Evolutionary conservation across 2,329 filamentous ascomycete species (phyloP).

Genomic region (Lachnellula subtilissima): DNA sequence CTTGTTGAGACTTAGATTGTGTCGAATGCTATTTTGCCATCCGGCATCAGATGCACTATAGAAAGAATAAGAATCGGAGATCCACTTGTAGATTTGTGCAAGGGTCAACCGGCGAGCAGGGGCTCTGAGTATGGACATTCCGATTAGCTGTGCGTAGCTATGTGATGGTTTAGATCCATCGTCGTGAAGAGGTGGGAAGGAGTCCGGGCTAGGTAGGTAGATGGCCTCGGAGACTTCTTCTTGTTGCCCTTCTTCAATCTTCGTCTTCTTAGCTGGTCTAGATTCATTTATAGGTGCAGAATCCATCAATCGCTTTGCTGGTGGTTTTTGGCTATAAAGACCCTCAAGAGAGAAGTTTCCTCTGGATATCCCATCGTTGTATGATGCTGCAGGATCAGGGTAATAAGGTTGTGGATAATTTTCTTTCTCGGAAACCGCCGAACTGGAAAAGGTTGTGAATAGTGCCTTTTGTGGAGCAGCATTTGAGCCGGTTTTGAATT

Average conservation of each 20-base stretch:
- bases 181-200: slow-evolving; percentile 78
- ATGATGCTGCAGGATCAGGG: slow-evolving; percentile 42
- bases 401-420: slow-evolving; percentile 48
- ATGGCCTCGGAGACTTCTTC: slow-evolving; percentile 21
- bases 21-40: slow-evolving; percentile 98
- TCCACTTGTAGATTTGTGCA: slow-evolving; percentile 98
- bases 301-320: slow-evolving; percentile 64
- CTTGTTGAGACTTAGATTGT: slow-evolving; percentile 96
- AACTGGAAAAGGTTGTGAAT: slow-evolving; percentile 37
- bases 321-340: slow-evolving; percentile 46
- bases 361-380: slow-evolving; percentile 15
- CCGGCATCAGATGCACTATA: slow-evolving; percentile 81
- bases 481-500: slow-evolving; percentile 41
- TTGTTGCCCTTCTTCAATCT: slow-evolving; percentile 51
- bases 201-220: slow-evolving; percentile 37
- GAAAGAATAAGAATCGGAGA: slow-evolving; percentile 88
- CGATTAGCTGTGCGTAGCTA: slow-evolving; percentile 92
- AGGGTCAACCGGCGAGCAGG: slow-evolving; percentile 79
- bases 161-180: slow-evolving; percentile 85
- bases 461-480: slow-evolving; percentile 44
- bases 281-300: slow-evolving; percentile 67
- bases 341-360: slow-evolving; percentile 48
- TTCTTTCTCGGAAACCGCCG: slow-evolving; percentile 46
- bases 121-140: slow-evolving; percentile 91
- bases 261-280: slow-evolving; percentile 63